Conservation (phyloP, 306 rosid species). For the Cotoneaster glaucophyllus region DNA sequence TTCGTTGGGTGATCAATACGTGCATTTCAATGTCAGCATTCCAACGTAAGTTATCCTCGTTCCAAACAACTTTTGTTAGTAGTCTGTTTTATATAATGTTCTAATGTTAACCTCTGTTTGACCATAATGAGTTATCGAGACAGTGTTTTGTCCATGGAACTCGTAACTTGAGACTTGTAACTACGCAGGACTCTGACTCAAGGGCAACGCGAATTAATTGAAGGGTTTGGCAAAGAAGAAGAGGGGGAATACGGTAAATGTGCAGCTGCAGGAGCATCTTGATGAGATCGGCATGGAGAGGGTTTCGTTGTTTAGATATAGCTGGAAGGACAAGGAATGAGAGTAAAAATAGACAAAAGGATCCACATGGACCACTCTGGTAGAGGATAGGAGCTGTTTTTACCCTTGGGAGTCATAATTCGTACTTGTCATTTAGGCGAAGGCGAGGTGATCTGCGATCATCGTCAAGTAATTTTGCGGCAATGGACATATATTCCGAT, state of each 20-base stretch:
- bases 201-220: constrained; percentile 71
- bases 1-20: constrained; percentile 77
- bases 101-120: background rate
- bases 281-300: constrained; percentile 15
- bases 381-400: constrained; percentile 34
- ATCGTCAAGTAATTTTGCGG: constrained; percentile 2
- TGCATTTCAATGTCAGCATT: constrained; percentile 81
- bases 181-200: constrained; percentile 58
- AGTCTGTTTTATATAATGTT: background rate
- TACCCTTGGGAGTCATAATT: background rate
- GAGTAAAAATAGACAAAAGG: background rate
- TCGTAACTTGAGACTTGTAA: background rate
- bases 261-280: constrained; percentile 34
- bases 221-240: constrained; percentile 69
- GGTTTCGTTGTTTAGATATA: background rate
- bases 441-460: background rate
- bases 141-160: background rate
- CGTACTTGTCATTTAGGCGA: background rate
- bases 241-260: constrained; percentile 21
- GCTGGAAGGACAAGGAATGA: background rate
- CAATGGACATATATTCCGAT: background rate
- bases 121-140: too few relatives aligned
- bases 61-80: background rate
- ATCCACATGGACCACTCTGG: constrained; percentile 5
- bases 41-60: constrained; percentile 42